Evolutionary conservation across 164 flowering plant genomes (phyloP), one percentile per base, ranked within the genome.

Genomic region (Magnolia kwangsiensis): DNA sequence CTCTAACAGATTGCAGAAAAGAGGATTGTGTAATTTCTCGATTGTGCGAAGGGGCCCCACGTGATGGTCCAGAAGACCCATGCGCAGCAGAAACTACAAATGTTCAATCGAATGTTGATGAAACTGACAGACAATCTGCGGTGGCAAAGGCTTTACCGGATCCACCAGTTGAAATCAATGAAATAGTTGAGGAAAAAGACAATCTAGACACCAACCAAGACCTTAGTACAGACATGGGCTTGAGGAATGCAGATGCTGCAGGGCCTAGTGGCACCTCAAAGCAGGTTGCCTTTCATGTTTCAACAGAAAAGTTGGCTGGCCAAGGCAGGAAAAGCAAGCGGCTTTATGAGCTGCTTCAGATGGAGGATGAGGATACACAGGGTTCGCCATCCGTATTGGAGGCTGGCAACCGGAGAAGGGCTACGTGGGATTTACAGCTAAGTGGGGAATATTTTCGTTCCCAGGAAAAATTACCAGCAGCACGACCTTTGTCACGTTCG

Each of bases 321-420:
- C 84, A 75, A 74, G 86, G 87, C 21, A 85, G 84, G 80, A 89
- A 80, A 78, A 89, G 90, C 83, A 85, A 75, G 82, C 81, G 90
- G 66, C 88, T 89, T 50, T 89, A 84, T 81, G 90, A 89, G 81
- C 81, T 87, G 20, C 89, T 89, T 71, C 87, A 87, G 84, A 81
- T 87, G 86, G 91, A 89, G 78, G 67, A 78, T 63, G 74, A 72
- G 74, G 84, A 84, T 72, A 81, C 68, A 72, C 76, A 81, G 61
- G 82, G 77, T 78, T 80, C 82, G 49, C 67, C 73, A 10, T 69
- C 80, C 55, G 21, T 66, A 13, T 80, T 77, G 24, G 77, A 73
- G 18, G 50, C 37, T 67, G 85, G 70, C 16, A 75, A 59, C 49
- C 73, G 59, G 65, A 80, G 76, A 76, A 76, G 69, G 4, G 72